Conservation (phyloP, 306 rosid species). For the Lagenaria siceraria region DNA sequence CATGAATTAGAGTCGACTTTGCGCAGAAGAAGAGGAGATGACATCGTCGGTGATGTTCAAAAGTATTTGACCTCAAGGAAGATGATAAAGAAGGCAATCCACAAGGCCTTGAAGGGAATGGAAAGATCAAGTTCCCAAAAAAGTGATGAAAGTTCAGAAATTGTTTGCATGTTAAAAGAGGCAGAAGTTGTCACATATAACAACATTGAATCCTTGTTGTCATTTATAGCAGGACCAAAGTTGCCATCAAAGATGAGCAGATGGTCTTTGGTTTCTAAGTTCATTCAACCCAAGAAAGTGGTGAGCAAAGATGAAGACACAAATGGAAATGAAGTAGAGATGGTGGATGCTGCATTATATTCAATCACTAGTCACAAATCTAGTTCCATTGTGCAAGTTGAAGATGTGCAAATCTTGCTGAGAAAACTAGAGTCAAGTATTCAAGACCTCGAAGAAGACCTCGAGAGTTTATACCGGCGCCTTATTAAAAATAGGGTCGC, state of each 20-base stretch:
- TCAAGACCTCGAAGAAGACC: conserved; percentile 9
- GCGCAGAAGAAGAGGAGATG: conserved; percentile 10
- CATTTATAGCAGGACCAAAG: conserved; percentile 4
- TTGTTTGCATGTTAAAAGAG: not conserved
- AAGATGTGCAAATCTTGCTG: not conserved
- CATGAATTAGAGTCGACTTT: conserved; percentile 4
- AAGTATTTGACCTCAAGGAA: conserved; percentile 11
- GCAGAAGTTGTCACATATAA: not conserved
- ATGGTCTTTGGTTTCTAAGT: conserved; percentile 18
- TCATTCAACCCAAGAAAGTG: conserved; percentile 14
- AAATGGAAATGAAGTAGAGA: conserved; percentile 5
- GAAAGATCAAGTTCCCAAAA: not conserved
- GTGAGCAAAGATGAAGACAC: not conserved
- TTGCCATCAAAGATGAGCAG: not conserved
- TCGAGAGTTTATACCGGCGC: conserved; percentile 9
- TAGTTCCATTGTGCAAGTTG: not conserved
- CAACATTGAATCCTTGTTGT: conserved; percentile 8
- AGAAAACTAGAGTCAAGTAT: conserved; percentile 6
- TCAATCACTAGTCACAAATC: not conserved
- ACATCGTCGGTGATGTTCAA: not conserved
- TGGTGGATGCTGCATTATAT: conserved; percentile 7
- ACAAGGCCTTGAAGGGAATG: conserved; percentile 11
- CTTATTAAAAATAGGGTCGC: conserved; percentile 19
- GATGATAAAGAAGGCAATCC: conserved; percentile 9
- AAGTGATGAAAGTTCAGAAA: not conserved